These are phyloP conservation scores for Phytophthora megakarya DNA, from an alignment of 352 stramenopile genomes.

Conservation along the genomic window DNA sequence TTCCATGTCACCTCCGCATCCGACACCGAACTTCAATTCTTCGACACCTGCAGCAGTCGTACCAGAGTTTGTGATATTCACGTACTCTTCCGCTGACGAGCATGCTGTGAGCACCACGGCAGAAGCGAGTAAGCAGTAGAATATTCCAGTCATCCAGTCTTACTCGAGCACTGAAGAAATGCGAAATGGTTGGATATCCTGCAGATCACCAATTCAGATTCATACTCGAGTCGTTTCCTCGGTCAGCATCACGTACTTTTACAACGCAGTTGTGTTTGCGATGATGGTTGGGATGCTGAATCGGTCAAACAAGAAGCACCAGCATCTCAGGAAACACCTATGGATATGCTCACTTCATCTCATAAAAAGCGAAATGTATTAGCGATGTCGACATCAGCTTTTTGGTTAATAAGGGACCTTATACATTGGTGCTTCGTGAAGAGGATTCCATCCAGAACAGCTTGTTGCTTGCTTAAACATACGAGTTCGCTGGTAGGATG, in stretches of 20 bases:
- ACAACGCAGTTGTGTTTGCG: too few species aligned
- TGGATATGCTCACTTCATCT: background rate
- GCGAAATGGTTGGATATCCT: background rate
- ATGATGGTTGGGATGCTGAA: constrained; percentile 20
- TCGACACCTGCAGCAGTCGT: constrained; percentile 16
- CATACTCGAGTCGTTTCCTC: too few species aligned
- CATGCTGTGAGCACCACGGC: constrained; percentile 4
- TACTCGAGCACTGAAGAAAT: background rate
- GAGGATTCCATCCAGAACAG: background rate
- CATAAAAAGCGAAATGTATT: background rate
- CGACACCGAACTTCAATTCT: constrained; percentile 32
- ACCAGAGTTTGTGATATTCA: constrained; percentile 4
- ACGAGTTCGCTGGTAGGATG: constrained; percentile 49
- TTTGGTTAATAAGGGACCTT: background rate
- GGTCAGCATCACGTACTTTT: too few species aligned
- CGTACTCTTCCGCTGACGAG: constrained; percentile 1
- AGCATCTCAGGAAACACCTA: too few species aligned
- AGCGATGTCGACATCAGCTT: background rate
- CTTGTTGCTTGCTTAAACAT: constrained; percentile 22
- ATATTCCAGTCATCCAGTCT: constrained; percentile 2
- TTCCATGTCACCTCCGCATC: constrained; percentile 31
- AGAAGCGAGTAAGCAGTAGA: constrained; percentile 1
- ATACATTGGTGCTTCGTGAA: background rate
- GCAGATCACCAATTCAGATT: constrained; percentile 8
- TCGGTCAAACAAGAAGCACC: too few species aligned